Base-by-base conservation (phyloP, 257 asterid genomes). In the Capsicum baccatum region DNA sequence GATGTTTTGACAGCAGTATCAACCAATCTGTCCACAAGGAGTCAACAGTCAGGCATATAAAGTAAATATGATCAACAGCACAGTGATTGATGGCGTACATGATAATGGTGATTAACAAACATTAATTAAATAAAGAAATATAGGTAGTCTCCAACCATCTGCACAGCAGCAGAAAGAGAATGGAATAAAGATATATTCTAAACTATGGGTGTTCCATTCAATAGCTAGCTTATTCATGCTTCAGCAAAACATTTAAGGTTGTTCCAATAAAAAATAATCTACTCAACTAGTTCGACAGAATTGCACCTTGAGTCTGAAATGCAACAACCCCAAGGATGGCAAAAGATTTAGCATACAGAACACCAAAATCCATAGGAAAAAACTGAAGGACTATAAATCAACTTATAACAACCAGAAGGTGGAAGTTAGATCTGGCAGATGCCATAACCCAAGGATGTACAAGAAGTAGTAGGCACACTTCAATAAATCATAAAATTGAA, bases 1-100 rank as follows among this genome's bases (percentile, higher is more conserved):
- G 99, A 96, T 78, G 99, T 96, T 91, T 96, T 96, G 60, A 96
- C 99, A 60, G 99, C 99, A 84, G 99, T 96, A 87, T 96, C 99
- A 82, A 96, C 99, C 83, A 96, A 89, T 89, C 99, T 96, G 92
- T 86, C 68, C 79, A 86, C 79, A 80, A 69, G 12, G 81, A 81
- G 79, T 47, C 63, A 37, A 66, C 39, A 57, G 87, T 90, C 79
- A 80, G 85, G 67, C 60, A 83, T 64, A 48, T 79, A 70, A 50
- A 42, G 57, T 39, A 76, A 63, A 15, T 63, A 67, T 66, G 19
- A 42, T 50, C 63, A 78, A 19, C 48, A 63, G 81, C 44, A 44
- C 21, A 21, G 68, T n/a, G 63, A 57, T 54, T 2, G 82, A 78
- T 1, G 33, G 21, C 64, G 54, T 56, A 39, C 55, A 47, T 26